Evolutionary conservation across 2,329 filamentous ascomycete species (phyloP), one percentile per base, ranked within the genome.

Genomic region (Phaeosphaeria sp.): DNA sequence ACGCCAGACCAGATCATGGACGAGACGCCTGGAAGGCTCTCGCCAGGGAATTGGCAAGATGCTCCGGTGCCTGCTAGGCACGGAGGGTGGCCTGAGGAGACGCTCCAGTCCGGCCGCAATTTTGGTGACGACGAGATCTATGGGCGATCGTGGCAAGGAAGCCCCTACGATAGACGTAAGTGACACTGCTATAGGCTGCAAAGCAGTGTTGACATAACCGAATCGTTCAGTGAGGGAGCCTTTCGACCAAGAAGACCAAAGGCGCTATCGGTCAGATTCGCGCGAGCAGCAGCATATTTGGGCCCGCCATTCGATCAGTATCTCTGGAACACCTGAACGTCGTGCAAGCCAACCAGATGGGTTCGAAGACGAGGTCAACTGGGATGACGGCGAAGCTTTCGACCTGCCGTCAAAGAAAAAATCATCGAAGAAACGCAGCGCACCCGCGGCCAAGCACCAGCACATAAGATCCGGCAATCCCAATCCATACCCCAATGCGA

Each of bases 331-430:
- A 3, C 13, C 33, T 39, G 11, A n/a, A 18, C 5, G 21, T 18
- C 20, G 11, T 22, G 6, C 21, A 17, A 42, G 43, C 20, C 43
- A 40, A 3, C n/a, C 6, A 2, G 48, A 40, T 21, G 17, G 33
- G 5, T 13, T 33, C 9, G 52, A 55, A 18, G 52, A 55, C 21
- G 52, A 55, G 20, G 46, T 55, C 36, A 36, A 49, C 21, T 55
- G 52, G 52, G 52, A 49, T 30, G 52, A 53, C 11, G 51, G 40
- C 20, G 40, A 53, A n/a, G 39, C 27, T 7, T 18, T 18, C n/a
- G 20, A 40, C 33, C 17, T 40, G 48, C 48, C 48, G 1, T n/a
- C 13, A 13, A 36, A 36, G 30, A 15, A 18, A 11, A 8, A n/a
- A 33, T 4, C 48, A 13, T 6, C 13, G 8, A 1, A 13, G 7